phyloP scores from a whole-genome alignment of 305 asterid genomes.

The Stenogyne calaminthoides region DNA sequence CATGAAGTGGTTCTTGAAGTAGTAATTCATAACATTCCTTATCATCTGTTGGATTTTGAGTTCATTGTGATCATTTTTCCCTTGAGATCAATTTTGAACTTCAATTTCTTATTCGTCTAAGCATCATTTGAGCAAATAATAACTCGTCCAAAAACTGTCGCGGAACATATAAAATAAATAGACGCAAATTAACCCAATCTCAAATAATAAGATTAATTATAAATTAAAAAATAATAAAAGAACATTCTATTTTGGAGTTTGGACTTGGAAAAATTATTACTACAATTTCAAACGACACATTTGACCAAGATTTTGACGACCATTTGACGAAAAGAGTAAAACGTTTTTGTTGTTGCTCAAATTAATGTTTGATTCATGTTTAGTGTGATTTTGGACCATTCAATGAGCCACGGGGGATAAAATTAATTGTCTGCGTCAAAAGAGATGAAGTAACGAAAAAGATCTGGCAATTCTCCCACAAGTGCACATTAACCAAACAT shows the following conservation, averaged over 20 bases:
- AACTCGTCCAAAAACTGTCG: too few relatives aligned
- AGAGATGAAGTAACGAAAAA: background rate
- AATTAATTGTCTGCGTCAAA: background rate
- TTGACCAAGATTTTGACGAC: slow-evolving; percentile 25
- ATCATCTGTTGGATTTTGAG: too few relatives aligned
- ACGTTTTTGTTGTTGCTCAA: background rate
- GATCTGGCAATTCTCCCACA: background rate
- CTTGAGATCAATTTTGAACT: too few relatives aligned
- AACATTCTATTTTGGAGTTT: slow-evolving; percentile 4
- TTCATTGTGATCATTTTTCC: too few relatives aligned
- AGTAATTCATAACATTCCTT: too few relatives aligned
- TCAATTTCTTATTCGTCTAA: too few relatives aligned
- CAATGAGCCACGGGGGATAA: slow-evolving; percentile 12
- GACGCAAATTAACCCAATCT: too few relatives aligned
- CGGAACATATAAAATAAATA: too few relatives aligned
- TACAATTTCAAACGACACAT: background rate
- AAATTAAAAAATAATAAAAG: background rate
- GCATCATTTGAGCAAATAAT: too few relatives aligned
- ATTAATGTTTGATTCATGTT: background rate
- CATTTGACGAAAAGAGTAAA: slow-evolving; percentile 3
- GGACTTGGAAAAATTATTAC: background rate
- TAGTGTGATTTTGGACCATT: slow-evolving; percentile 16
- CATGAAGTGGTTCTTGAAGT: too few relatives aligned
- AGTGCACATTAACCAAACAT: slow-evolving; percentile 19
- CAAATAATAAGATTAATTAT: too few relatives aligned